Evolutionary conservation across 2,329 filamentous ascomycete species (phyloP).

Genomic region (Trichoderma sp.): DNA sequence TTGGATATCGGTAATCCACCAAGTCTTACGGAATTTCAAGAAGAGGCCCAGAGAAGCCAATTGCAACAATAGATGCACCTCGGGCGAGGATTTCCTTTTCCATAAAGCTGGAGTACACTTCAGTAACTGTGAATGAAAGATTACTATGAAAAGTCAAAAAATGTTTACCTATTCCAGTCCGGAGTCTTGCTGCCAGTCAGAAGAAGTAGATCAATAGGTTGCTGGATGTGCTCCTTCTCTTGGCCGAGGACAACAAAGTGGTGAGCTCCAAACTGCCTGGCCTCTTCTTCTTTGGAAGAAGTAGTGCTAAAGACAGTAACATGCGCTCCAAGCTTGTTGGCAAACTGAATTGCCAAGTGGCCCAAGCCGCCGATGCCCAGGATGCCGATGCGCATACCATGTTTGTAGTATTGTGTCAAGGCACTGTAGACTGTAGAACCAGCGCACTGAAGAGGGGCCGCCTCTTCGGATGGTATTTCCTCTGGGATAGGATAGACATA

Average conservation of each 20-base stretch:
- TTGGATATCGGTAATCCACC: not conserved
- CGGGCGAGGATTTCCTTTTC: not conserved
- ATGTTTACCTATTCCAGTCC: not conserved
- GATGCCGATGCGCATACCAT: constrained; percentile 37
- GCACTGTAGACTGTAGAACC: not conserved
- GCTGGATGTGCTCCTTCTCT: not conserved
- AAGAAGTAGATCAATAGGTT: not conserved
- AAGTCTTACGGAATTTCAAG: not conserved
- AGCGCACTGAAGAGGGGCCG: not conserved
- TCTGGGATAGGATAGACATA: not conserved
- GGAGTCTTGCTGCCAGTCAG: not conserved
- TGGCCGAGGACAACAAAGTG: constrained; percentile 26
- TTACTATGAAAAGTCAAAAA: not conserved
- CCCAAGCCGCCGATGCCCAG: constrained; percentile 57
- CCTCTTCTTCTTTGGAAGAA: constrained; percentile 55
- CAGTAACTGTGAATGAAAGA: not conserved
- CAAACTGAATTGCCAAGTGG: constrained; percentile 34
- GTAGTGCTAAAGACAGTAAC: not conserved
- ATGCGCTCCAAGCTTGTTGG: constrained; percentile 52
- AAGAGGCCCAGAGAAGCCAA: not conserved
- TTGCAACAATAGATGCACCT: not conserved
- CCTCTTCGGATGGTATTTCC: not conserved
- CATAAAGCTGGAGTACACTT: not conserved
- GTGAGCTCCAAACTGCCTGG: constrained; percentile 35
- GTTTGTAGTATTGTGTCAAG: not conserved